Evolutionary conservation across 2,329 filamentous ascomycete species (phyloP).

Genomic region (Fusarium chuoi): DNA sequence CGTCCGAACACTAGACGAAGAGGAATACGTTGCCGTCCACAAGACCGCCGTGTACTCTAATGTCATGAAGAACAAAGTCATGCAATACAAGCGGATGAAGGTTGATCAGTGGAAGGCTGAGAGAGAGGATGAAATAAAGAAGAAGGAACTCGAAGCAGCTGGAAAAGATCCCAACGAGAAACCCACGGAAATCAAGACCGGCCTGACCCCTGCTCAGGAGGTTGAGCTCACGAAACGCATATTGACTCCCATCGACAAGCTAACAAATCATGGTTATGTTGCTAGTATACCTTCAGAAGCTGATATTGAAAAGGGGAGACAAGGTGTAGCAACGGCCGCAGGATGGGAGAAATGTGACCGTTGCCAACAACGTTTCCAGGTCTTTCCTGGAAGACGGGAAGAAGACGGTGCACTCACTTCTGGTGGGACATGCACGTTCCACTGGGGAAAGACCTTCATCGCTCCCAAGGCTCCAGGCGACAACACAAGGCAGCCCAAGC

Average conservation of each 20-base stretch:
- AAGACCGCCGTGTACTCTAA: slow-evolving; percentile 81
- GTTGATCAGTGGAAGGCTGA: slow-evolving; percentile 77
- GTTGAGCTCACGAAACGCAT: slow-evolving; percentile 70
- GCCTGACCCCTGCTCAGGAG: slow-evolving; percentile 75
- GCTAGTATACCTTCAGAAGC: slow-evolving; percentile 70
- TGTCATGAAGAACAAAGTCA: slow-evolving; percentile 83
- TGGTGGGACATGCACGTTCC: slow-evolving; percentile 82
- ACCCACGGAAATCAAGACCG: slow-evolving; percentile 72
- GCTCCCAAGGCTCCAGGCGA: slow-evolving; percentile 67
- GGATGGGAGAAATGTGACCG: slow-evolving; percentile 92
- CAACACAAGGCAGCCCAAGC: slow-evolving; percentile 66
- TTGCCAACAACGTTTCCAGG: slow-evolving; percentile 86
- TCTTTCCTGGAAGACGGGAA: slow-evolving; percentile 85
- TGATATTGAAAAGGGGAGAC: slow-evolving; percentile 73
- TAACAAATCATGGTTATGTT: slow-evolving; percentile 82
- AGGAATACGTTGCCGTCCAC: slow-evolving; percentile 77
- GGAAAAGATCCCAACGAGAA: slow-evolving; percentile 49
- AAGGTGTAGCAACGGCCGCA: slow-evolving; percentile 72
- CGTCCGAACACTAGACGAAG: slow-evolving; percentile 76
- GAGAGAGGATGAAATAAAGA: slow-evolving; percentile 55
- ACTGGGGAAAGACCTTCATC: slow-evolving; percentile 77
- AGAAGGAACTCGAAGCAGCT: slow-evolving; percentile 45
- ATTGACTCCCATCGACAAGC: slow-evolving; percentile 68
- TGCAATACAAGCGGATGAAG: slow-evolving; percentile 79
- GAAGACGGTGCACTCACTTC: slow-evolving; percentile 80